Percentiles rank a stretch among this genome's conserved stretches.
These are phyloP conservation scores for Mycosarcoma mackinlayi DNA, from an alignment of 1,284 basidiomycete species.

Conservation along the genomic window DNA sequence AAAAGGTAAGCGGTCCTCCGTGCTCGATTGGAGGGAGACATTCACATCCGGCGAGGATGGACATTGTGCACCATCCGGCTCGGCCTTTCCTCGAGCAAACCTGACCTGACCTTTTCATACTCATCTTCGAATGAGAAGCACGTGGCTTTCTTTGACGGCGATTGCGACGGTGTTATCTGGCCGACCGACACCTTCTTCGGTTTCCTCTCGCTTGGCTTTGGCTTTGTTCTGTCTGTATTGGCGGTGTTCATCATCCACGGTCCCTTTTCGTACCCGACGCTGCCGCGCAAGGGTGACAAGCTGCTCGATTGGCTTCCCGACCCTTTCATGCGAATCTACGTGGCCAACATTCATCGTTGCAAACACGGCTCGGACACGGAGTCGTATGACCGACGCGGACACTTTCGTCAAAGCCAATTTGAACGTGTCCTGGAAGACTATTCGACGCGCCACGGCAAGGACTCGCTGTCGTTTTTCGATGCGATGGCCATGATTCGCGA, in stretches of 20 bases:
- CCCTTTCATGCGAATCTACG: slow-evolving; percentile 71
- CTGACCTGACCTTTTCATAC: background rate
- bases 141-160: slow-evolving; percentile 72
- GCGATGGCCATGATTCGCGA: slow-evolving; percentile 46
- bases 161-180: slow-evolving; percentile 73
- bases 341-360: slow-evolving; percentile 70
- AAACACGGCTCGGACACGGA: slow-evolving; percentile 73
- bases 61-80: too few species aligned
- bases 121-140: slow-evolving; percentile 57
- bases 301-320: slow-evolving; percentile 64
- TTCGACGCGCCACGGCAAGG: slow-evolving; percentile 43
- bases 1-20: slow-evolving; percentile 54
- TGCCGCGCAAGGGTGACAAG: slow-evolving; percentile 30
- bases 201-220: slow-evolving; percentile 71
- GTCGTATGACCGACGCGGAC: slow-evolving; percentile 68
- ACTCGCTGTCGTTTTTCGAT: slow-evolving; percentile 50
- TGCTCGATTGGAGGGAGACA: background rate
- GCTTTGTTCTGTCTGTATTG: slow-evolving; percentile 69
- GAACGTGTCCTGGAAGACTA: slow-evolving; percentile 48
- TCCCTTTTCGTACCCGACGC: slow-evolving; percentile 54
- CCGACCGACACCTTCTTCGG: slow-evolving; percentile 73
- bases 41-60: too few species aligned
- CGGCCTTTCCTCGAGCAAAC: too few species aligned
- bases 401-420: slow-evolving; percentile 43
- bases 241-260: slow-evolving; percentile 70